Evolutionary conservation across 148 eudicot genomes (phyloP), one percentile per base, ranked within the genome.

Genomic region (Vaccinium macrocarpon): DNA sequence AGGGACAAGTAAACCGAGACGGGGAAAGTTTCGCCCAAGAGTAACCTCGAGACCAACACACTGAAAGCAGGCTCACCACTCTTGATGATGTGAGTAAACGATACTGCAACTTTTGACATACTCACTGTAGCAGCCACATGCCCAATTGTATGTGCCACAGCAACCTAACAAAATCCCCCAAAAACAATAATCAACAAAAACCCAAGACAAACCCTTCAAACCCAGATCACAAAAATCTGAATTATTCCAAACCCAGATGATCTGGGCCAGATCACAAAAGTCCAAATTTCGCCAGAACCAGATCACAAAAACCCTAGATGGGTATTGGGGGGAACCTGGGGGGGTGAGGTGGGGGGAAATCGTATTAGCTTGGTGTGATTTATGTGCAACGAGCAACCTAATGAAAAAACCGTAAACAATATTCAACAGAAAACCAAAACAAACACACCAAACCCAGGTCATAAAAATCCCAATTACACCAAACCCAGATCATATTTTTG

Each of bases 41-140:
- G 78, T 77, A 96, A 89, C 85, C 97, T 94, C 14, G 97, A 94
- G 50, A 96, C 98, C 87, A 96, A 80, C 76, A 96, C 99, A 83
- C 99, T 96, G 79, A 96, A 96, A 87, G 99, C 99, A 78, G 99
- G 99, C 82, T 96, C 99, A 51, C 91, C 95, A 79, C 99, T 96
- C 91, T 96, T 96, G 84, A 96, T 96, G 55, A 96, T 96, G 90
- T 96, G 99, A 55, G 99, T 96, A 46, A 96, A 96, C 42, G 99
- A 96, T 52, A 96, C 98, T 6, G 99, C 99, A 76, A 96, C 99
- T 91, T 96, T 96, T 11, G 98, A 94, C 99, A 96, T 96, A 88
- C 99, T 96, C 77, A 96, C 99, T 12, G 99, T 96, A 70, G 99
- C 99, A 1, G 99, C 99, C 38, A 96, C 99, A 84, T 96, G 99